Evolutionary conservation across 2,329 filamentous ascomycete species (phyloP).

Genomic region (Phaeoacremonium minimum): DNA sequence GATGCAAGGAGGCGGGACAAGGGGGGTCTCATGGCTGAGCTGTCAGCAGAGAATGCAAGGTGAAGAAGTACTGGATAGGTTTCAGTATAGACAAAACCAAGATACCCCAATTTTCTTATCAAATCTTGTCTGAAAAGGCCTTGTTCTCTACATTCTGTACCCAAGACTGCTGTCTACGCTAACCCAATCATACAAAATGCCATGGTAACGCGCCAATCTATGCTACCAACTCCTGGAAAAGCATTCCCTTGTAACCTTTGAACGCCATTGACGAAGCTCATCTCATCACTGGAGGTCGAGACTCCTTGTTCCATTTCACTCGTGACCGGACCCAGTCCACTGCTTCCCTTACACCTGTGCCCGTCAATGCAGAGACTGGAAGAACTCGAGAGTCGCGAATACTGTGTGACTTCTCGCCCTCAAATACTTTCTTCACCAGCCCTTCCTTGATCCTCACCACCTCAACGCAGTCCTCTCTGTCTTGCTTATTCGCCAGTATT

Average conservation of each 20-base stretch:
- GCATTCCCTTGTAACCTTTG: slow-evolving; percentile 2
- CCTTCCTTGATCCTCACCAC: slow-evolving; percentile 97
- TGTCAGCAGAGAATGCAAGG: slow-evolving; percentile 81
- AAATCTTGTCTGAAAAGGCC: too few relatives aligned
- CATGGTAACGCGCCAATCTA: too few relatives aligned
- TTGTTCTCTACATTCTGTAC: too few relatives aligned
- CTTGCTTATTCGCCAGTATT: slow-evolving; percentile 95
- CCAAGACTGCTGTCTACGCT: too few relatives aligned
- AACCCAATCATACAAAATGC: too few relatives aligned
- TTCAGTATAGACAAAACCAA: slow-evolving; percentile 16
- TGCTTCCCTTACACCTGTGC: slow-evolving; percentile 83
- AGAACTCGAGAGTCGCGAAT: slow-evolving; percentile 89
- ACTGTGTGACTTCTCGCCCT: slow-evolving; percentile 81
- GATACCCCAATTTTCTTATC: slow-evolving; percentile 26
- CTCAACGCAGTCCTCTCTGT: slow-evolving; percentile 94
- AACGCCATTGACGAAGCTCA: slow-evolving; percentile 35
- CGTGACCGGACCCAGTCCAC: slow-evolving; percentile 94
- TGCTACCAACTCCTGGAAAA: too few relatives aligned
- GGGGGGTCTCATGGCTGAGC: slow-evolving; percentile 73
- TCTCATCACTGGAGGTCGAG: slow-evolving; percentile 86
- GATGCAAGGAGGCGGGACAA: slow-evolving; percentile 75
- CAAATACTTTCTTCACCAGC: slow-evolving; percentile 89
- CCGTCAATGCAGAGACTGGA: slow-evolving; percentile 86
- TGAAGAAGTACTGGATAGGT: slow-evolving; percentile 33
- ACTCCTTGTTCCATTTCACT: slow-evolving; percentile 96